Evolutionary conservation across 768 basidiomycete species (phyloP).

Genomic region (Mycena venus): DNA sequence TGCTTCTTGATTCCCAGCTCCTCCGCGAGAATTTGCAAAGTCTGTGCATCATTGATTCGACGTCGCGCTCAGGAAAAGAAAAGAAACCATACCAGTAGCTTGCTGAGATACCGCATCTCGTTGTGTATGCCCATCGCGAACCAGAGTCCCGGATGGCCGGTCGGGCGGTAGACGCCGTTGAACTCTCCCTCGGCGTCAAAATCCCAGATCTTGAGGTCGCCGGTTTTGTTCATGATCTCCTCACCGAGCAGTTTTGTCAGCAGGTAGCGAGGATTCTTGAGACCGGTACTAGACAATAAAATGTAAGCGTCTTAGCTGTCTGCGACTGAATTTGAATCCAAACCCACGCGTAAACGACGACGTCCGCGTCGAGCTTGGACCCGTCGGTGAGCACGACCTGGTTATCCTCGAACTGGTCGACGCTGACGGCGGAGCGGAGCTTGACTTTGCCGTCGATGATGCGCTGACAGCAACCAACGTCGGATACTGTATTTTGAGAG

Average conservation of each 20-base stretch:
- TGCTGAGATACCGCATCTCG: background rate
- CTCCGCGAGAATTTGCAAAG: too few species aligned
- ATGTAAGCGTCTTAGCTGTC: background rate
- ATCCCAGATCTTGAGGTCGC: constrained; percentile 5
- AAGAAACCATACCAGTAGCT: background rate
- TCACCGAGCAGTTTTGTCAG: background rate
- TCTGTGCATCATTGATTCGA: too few species aligned
- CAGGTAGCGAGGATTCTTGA: background rate
- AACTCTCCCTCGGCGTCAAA: background rate
- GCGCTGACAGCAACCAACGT: background rate
- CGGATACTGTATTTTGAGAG: background rate
- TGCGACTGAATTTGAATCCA: background rate
- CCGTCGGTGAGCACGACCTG: background rate
- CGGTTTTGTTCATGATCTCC: background rate
- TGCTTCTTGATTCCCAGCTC: too few species aligned
- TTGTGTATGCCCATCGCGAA: background rate
- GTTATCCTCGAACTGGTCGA: background rate
- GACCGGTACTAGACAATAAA: background rate
- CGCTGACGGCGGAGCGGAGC: background rate
- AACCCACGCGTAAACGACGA: background rate
- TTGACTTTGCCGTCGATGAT: constrained; percentile 9
- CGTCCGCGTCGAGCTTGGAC: background rate
- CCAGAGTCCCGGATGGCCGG: background rate
- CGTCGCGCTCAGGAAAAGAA: too few species aligned
- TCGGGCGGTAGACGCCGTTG: background rate